These are phyloP conservation scores for Fistulina hepatica DNA, from an alignment of 1,284 basidiomycete genomes.

Conservation along the genomic window DNA sequence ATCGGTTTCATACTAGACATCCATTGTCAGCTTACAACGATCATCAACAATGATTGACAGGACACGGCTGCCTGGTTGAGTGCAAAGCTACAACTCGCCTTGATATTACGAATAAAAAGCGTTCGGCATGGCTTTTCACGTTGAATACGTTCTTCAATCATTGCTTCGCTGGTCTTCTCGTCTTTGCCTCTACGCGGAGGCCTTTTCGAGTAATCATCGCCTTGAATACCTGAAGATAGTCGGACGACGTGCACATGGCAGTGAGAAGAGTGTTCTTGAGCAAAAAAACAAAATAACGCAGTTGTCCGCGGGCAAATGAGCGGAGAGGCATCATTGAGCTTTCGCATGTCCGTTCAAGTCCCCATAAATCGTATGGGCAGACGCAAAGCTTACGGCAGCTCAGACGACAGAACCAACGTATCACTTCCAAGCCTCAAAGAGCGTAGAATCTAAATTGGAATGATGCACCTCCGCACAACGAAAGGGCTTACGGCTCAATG, in stretches of 20 bases:
- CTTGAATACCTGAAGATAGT: conserved; percentile 37
- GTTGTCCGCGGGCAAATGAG: conserved; percentile 2
- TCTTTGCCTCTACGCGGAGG: conserved; percentile 58
- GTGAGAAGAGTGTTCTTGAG: conserved; percentile 10
- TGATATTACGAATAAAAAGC: conserved; percentile 93
- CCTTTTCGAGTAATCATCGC: conserved; percentile 41
- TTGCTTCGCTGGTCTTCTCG: conserved; percentile 74
- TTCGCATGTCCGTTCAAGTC: too few species aligned
- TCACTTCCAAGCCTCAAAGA: neutral
- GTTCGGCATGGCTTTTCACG: conserved; percentile 91
- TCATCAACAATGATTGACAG: conserved; percentile 5
- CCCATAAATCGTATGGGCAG: too few species aligned
- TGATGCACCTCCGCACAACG: conserved; percentile 10
- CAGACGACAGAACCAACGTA: neutral
- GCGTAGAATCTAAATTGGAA: neutral
- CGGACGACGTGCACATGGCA: conserved; percentile 6
- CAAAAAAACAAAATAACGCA: conserved; percentile 9
- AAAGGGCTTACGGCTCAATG: conserved; percentile 23
- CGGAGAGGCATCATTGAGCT: neutral
- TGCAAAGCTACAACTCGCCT: conserved; percentile 53
- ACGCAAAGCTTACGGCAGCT: neutral
- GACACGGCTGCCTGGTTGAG: conserved; percentile 3
- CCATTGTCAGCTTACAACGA: conserved; percentile 8
- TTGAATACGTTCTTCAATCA: conserved; percentile 83
- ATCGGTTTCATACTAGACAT: conserved; percentile 77